phyloP scores from a whole-genome alignment of 345 rosid species.

The Triadica sebifera region DNA sequence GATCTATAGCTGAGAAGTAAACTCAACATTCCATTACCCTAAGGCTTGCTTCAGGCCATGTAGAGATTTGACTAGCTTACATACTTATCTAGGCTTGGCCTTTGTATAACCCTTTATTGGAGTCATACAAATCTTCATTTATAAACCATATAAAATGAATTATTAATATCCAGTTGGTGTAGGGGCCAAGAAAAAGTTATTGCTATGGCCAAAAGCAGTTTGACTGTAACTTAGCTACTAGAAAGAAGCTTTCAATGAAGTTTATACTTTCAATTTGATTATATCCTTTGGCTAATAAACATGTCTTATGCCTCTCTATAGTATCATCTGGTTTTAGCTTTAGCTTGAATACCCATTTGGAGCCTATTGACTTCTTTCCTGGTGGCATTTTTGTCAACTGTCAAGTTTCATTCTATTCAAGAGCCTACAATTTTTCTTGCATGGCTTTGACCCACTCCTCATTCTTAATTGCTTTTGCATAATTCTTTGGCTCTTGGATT shows the following conservation, averaged over 20 bases:
- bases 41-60: too few relatives aligned
- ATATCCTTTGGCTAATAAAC: background rate
- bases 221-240: background rate
- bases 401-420: background rate
- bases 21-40: constrained; percentile 8
- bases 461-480: background rate
- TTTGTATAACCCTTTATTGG: too few relatives aligned
- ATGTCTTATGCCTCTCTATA: background rate
- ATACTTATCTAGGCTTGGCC: too few relatives aligned
- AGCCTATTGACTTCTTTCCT: background rate
- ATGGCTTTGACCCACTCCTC: background rate
- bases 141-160: too few relatives aligned
- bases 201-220: background rate
- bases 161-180: too few relatives aligned
- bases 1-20: constrained; percentile 2
- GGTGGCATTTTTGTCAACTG: background rate
- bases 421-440: background rate
- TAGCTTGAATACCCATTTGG: background rate
- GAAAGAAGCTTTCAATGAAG: background rate
- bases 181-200: too few relatives aligned
- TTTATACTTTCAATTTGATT: background rate
- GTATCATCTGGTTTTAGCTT: background rate
- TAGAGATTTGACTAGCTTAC: too few relatives aligned
- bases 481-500: background rate
- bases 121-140: too few relatives aligned